Evolutionary conservation across 192 early-diverging fungal genomes (phyloP), one percentile per base, ranked within the genome.

Genomic region (Coemansia sp.): DNA sequence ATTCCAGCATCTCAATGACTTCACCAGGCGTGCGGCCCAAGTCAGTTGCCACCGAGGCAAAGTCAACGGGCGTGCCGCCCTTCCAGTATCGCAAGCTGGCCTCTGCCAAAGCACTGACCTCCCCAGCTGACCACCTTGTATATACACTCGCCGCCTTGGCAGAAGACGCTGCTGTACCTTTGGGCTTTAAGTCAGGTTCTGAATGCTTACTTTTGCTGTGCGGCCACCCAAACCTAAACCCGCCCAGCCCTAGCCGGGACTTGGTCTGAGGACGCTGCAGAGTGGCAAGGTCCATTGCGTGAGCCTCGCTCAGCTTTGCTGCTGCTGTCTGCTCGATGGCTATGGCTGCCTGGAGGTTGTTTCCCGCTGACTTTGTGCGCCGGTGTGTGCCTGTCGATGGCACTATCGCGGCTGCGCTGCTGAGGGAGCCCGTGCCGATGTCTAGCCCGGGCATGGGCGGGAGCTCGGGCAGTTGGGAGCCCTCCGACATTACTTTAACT

Each of bases 1-100:
- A 53, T 42, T 67, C 70, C 10, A 73, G 70, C 70, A 73, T 73
- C 26, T 73, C 63, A 37, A 50, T 29, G 13, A 73, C 46, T 3
- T 62, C 70, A 9, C 32, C 32, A 0, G 38, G 22, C 6, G 70
- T 28, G 30, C 70, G 63, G 7, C 51, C 53, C 18, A 62, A 44
- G 20, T 67, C 59, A 10, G 33, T 41, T 3, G 63, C 46, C 8
- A 66, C 37, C 13, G 62, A 48, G 10, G 15, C 23, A 26, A 41
- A 25, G 37, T 73, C 63, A 17, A 50, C 55, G n/a, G 50, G 44
- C 11, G 28, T 33, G 5, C 70, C 63, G 32, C 55, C 38, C n/a
- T 53, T 55, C 70, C 70, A 73, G 37, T 46, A 58, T 4, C 50
- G 50, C 23, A 59, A 33, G 13, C 63, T 66, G 45, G 41, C 36